Base-by-base conservation (phyloP, 345 rosid species). In the Draba incana region DNA sequence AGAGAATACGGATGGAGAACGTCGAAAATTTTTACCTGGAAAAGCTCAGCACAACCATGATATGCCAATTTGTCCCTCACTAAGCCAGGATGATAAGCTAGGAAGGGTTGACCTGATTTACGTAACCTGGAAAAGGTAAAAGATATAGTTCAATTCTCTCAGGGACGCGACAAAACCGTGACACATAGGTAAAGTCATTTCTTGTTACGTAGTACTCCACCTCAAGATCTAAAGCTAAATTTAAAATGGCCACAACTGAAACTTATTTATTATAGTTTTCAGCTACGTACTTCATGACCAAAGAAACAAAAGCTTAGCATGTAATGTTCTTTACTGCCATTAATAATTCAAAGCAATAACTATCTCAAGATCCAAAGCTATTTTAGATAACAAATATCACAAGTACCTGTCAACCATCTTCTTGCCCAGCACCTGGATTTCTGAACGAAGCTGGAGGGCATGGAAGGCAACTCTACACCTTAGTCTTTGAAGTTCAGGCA, bases 11-110 rank as follows among this genome's bases (percentile, higher is more conserved):
- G 62, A 44, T 73, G 30, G 42, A 67, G 68, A 73, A 66, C 11
- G 57, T 35, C 14, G 37, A 44, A 54, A 64, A 58, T 42, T 46
- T 77, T 60, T 71, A 84, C 99, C 99, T 95, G 98, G 60, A 89
- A 95, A 72, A 95, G 84, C 80, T 95, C 99, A 41, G 96, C 97
- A 85, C 98, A 95, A 45, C 98, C 99, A 81, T 89, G 98, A 80
- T 86, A 89, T 63, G 99, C 99, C 82, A 95, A 81, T 74, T 74
- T 84, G 50, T 92, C 89, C 76, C 89, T 81, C 65, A 82, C 80
- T 61, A 92, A 83, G 78, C 98, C 99, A 72, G 97, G 91, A 78
- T 95, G 96, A 81, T 81, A 89, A 55, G 86, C 87, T 57, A 95
- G 81, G 77, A 83, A 86, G 70, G 97, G 97, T 71, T 81, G 98